Evolutionary conservation across 495 filamentous ascomycete genomes (phyloP).

Genomic region (Letharia lupina): DNA sequence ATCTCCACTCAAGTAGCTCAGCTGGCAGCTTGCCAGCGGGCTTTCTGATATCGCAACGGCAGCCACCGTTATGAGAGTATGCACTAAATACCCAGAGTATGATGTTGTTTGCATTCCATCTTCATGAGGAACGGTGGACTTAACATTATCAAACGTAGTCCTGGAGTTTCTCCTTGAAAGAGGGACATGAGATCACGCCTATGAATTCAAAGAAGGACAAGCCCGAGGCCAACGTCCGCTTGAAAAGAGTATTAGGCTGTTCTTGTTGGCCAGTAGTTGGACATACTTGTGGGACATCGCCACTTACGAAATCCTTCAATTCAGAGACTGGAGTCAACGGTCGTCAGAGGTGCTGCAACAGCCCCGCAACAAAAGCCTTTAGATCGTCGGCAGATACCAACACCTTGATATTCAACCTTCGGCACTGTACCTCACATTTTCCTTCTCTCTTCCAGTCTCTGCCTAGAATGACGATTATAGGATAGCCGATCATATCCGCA

Average conservation of each 20-base stretch:
- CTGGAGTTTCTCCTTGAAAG: neutral
- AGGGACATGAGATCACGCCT: neutral
- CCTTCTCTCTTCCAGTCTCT: constrained; percentile 58
- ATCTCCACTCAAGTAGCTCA: no score
- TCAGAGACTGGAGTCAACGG: neutral
- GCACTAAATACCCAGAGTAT: neutral
- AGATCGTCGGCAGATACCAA: neutral
- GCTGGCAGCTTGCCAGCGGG: no score
- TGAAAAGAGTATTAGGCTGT: neutral
- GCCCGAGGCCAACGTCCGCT: neutral
- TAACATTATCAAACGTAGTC: neutral
- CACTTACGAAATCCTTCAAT: neutral
- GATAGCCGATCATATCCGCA: constrained; percentile 83
- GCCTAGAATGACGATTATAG: constrained; percentile 70
- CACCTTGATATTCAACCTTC: constrained; percentile 38
- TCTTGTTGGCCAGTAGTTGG: neutral
- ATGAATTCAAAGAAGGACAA: neutral
- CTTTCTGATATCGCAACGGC: neutral
- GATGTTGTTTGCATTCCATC: neutral
- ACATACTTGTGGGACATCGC: neutral
- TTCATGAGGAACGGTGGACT: neutral
- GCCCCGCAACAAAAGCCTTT: neutral
- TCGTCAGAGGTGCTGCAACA: constrained; percentile 1
- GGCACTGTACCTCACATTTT: constrained; percentile 70
- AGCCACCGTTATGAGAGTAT: neutral